Base-by-base conservation (phyloP, 768 basidiomycete genomes). In the Psilocybe azurescens region DNA sequence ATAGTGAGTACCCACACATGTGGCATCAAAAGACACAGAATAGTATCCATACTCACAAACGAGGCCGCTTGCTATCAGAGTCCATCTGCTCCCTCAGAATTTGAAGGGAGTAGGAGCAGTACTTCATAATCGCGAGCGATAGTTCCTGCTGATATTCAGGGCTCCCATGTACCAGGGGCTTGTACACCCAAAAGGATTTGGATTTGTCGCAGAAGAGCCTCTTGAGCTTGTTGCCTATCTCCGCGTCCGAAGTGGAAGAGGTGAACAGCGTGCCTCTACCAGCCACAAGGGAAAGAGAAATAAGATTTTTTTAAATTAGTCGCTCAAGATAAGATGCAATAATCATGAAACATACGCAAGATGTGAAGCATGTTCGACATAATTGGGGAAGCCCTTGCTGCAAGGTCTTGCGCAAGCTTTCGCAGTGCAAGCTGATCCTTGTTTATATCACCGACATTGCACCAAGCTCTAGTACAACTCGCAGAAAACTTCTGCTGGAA, bases 401-500 rank as follows among this genome's bases (percentile, higher is more conserved):
- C 56, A 10, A 66, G 29, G 32, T 69, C 70, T n/a, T 46, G 39
- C 3, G 60, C 69, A 16, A 72, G 60, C 41, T 70, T 72, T 2
- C 63, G 63, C 10, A 68, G 56, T 0, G 68, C 69, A 11, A 72
- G 63, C 5, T 46, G 66, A 32, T 66, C 68, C 51, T 69, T 70
- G 56, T 72, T 60, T 71, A 88, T 79, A 3, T 61, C 66, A 8
- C 41, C 32, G 24, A 78, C 70, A 14, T 58, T 56, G 64, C 86
- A 87, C 3, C 8, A 32, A n/a, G 39, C 20, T 1, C 64, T 63
- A 1, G 51, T 33, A 62, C 86, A 87, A 47, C 20, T 18, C 0
- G 63, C 54, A 4, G 41, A 66, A 59, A 87, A 87, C 0, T 67
- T 70, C n/a, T 71, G 70, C 61, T 86, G 84, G 0, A 81, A 67